These are phyloP conservation scores for Acacia acuminata DNA, from an alignment of 306 rosid genomes.

Conservation along the genomic window DNA sequence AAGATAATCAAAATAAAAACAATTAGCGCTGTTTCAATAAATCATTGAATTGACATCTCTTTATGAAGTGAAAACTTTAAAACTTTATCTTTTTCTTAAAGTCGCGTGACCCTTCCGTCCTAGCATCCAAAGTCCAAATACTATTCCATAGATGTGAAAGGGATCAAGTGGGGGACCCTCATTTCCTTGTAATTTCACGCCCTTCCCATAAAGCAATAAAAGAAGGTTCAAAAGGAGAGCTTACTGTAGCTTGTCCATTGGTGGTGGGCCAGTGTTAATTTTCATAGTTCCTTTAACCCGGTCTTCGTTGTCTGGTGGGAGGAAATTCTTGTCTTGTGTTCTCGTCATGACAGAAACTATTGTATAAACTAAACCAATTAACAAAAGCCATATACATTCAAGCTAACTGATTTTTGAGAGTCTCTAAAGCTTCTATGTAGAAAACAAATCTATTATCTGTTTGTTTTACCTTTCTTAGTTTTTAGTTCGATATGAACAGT, in stretches of 20 bases:
- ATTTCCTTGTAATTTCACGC: constrained; percentile 59
- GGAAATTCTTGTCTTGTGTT: constrained; percentile 35
- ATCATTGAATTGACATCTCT: neutral
- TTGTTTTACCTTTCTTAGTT: neutral
- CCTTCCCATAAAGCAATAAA: constrained; percentile 51
- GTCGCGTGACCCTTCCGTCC: neutral
- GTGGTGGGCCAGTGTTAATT: constrained; percentile 62
- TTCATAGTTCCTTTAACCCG: constrained; percentile 52
- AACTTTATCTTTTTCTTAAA: neutral
- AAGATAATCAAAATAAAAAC: neutral
- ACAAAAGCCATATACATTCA: neutral
- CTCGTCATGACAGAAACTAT: neutral
- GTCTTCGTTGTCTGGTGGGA: constrained; percentile 80
- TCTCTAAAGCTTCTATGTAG: neutral
- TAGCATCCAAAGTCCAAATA: constrained; percentile 33
- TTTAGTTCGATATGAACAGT: neutral
- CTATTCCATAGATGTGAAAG: constrained; percentile 22
- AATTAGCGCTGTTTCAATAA: neutral
- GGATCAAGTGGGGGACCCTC: constrained; percentile 40
- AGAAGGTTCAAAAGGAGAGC: constrained; percentile 59
- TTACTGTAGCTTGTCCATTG: constrained; percentile 45
- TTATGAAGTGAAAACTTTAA: neutral
- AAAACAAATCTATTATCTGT: neutral
- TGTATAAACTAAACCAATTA: neutral
- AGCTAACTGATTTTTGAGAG: neutral